These are phyloP conservation scores for Arthonia radiata DNA, from an alignment of 495 filamentous ascomycete genomes.

Conservation along the genomic window DNA sequence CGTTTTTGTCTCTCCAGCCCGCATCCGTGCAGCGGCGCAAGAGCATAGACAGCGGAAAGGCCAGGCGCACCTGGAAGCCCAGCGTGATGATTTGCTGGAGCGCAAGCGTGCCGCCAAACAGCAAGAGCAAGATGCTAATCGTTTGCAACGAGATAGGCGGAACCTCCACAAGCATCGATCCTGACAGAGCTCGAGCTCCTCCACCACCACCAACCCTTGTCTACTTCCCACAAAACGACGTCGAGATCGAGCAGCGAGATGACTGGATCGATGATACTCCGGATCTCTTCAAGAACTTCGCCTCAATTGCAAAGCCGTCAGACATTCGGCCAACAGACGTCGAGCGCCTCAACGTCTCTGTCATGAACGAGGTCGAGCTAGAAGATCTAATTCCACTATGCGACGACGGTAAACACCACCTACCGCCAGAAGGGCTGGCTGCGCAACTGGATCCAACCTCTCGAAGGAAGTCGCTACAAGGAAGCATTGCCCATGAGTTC, in stretches of 20 bases:
- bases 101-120: too few species aligned
- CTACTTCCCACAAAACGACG: constrained; percentile 1
- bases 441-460: neutral
- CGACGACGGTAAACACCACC: neutral
- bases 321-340: neutral
- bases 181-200: neutral
- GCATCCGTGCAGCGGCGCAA: too few species aligned
- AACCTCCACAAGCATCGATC: neutral
- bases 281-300: neutral
- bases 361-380: neutral
- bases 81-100: too few species aligned
- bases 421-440: neutral
- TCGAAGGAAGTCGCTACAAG: neutral
- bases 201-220: neutral
- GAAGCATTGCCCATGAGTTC: neutral
- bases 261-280: neutral
- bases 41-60: too few species aligned
- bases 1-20: too few species aligned
- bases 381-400: neutral
- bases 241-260: neutral
- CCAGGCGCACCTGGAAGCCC: too few species aligned
- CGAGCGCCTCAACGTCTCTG: neutral
- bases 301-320: neutral
- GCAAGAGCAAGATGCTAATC: too few species aligned
- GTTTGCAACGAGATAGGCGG: neutral